phyloP scores from a whole-genome alignment of 164 flowering plant species.

The Buxus sempervirens region DNA sequence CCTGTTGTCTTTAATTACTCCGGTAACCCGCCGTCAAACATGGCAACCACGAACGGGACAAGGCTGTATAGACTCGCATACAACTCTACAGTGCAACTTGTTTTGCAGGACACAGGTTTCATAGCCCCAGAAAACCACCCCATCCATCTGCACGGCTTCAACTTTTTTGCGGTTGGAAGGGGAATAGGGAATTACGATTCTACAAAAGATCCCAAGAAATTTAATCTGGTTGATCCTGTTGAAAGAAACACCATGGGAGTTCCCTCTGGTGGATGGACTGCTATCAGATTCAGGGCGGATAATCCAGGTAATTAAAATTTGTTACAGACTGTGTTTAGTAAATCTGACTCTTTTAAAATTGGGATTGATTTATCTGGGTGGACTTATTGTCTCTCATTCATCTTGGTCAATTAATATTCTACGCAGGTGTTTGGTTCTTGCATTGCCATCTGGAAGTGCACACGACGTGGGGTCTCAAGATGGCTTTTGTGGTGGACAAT shows the following conservation, averaged over 20 bases:
- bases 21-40: conserved; percentile 37
- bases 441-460: conserved; percentile 73
- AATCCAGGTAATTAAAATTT: conserved; percentile 55
- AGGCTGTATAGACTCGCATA: conserved; percentile 47
- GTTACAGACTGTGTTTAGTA: not conserved
- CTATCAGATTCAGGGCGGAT: conserved; percentile 72
- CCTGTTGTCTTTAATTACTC: conserved; percentile 50
- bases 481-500: conserved; percentile 70
- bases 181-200: conserved; percentile 67
- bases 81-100: conserved; percentile 55
- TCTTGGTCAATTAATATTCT: too few species aligned
- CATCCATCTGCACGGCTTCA: conserved; percentile 72
- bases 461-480: conserved; percentile 73
- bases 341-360: not conserved
- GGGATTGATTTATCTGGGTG: too few species aligned
- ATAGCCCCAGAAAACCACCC: conserved; percentile 76
- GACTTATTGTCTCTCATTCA: too few species aligned
- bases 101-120: conserved; percentile 66
- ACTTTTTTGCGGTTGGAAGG: conserved; percentile 65
- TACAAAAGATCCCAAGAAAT: conserved; percentile 41
- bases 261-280: conserved; percentile 81
- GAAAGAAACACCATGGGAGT: conserved; percentile 81
- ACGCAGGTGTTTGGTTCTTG: conserved; percentile 67
- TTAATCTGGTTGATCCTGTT: conserved; percentile 73
- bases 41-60: conserved; percentile 51